Base-by-base conservation (phyloP, 352 stramenopile genomes). In the Pythium brassicae region DNA sequence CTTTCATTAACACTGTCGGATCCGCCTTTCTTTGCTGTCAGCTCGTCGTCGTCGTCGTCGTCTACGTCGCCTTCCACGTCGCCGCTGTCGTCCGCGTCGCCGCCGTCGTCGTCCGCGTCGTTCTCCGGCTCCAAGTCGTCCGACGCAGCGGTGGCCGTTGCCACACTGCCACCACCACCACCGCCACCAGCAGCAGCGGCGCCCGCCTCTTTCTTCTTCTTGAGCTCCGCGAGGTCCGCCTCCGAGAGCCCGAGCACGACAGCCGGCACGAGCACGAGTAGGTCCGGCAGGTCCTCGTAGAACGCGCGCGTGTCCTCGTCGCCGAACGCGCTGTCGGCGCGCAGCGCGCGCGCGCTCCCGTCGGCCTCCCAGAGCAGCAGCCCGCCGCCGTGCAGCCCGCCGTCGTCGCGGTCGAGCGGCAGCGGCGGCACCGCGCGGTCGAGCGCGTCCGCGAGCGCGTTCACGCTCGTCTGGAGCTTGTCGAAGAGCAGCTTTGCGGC, bases 211-310 rank as follows among this genome's bases (percentile, higher is more conserved):
- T 87, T 85, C 64, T 92, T 90, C 65, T 92, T 89, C 63, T 87
- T 87, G 22, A 98, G 65, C 78, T 96, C 71, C 27, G 69, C 63
- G 45, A 84, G 74, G 85, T 98, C 72, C 59, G 74, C 86, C 48
- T 97, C 87, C 26, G 92, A 96, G 5, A 97, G 74, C 10, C 90
- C 94, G 12, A 98, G 78, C 42, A 98, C 88, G 8, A 98, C 92
- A 0, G 94, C 88, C 25, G 97, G 97, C 43, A 99, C 91, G 4
- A 97, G 87, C 43, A 95, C 91, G 10, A 99, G 73, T 29, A 99
- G 72, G 66, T 99, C 92, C 14, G 97, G 96, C 53, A 99, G 66
- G 68, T 99, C 95, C 69, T 97, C 92, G 65, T 99, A 99, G 77
- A 99, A 99, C 6, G 81, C 85, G 3, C 94, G 85, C 35, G 90